A percentile compares a stretch with the other conserved stretches of the same genome.
Conservation (phyloP, 2,329 filamentous ascomycete genomes). For the Corynespora cassiicola region DNA sequence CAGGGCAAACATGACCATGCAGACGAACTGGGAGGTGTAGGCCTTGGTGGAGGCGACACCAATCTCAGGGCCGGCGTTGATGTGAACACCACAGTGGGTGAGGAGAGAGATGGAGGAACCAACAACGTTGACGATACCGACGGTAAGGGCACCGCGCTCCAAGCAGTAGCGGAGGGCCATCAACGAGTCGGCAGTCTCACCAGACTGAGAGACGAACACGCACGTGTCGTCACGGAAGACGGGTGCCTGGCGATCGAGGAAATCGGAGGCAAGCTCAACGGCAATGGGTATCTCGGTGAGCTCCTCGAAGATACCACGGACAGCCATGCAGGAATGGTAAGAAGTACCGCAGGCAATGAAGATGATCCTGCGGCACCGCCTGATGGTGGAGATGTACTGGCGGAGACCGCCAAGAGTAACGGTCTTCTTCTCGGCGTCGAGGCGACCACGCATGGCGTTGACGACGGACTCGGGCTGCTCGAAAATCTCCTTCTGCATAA, state of each 20-base stretch:
- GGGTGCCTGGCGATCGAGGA: conserved; percentile 93
- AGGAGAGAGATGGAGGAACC: conserved; percentile 98
- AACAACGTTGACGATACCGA: conserved; percentile 98
- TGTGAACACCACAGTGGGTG: conserved; percentile 99
- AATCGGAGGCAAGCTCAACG: conserved; percentile 96
- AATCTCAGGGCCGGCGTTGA: conserved; percentile 98
- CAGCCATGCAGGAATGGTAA: conserved; percentile 99
- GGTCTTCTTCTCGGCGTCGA: conserved; percentile 91
- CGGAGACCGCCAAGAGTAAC: conserved; percentile 95
- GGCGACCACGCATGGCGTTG: conserved; percentile 99
- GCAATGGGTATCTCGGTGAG: conserved; percentile 97
- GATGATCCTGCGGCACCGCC: conserved; percentile 94
- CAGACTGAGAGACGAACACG: conserved; percentile 98
- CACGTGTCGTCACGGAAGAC: conserved; percentile 99
- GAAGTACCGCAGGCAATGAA: conserved; percentile 99
- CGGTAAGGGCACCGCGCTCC: conserved; percentile 94
- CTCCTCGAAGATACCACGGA: conserved; percentile 97
- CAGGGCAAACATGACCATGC: conserved; percentile 99
- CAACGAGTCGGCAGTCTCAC: conserved; percentile 96
- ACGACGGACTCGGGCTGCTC: conserved; percentile 99
- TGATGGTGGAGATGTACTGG: conserved; percentile 95
- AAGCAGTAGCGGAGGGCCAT: conserved; percentile 98
- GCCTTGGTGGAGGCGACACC: conserved; percentile 99
- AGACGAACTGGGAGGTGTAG: conserved; percentile 98
- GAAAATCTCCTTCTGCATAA: conserved; percentile 99